Evolutionary conservation across 768 basidiomycete species (phyloP).

Genomic region (Termitomyces eurrhizus): DNA sequence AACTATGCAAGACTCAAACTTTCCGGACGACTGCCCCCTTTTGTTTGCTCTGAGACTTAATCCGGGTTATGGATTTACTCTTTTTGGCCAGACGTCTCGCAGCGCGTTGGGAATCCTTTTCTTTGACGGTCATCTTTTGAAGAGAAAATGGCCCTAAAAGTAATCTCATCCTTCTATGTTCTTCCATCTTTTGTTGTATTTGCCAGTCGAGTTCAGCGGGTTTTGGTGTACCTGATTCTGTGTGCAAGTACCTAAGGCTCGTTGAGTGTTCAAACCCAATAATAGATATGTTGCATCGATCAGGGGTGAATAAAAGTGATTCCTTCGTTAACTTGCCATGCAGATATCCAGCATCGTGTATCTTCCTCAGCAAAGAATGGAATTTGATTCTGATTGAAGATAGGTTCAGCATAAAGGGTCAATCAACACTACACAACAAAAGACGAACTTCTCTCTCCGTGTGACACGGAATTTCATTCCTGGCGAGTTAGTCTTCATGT

Average conservation of each 20-base stretch:
- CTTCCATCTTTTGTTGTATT: not conserved
- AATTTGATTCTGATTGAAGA: not conserved
- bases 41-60: not conserved
- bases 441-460: not conserved
- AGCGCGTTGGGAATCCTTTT: not conserved
- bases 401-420: not conserved
- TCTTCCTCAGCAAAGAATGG: not conserved
- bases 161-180: not conserved
- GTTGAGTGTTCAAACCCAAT: not conserved
- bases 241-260: not conserved
- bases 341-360: slow-evolving; percentile 1
- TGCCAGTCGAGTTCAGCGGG: not conserved
- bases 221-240: not conserved
- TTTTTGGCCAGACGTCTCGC: not conserved
- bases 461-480: not conserved
- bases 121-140: not conserved
- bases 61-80: not conserved
- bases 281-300: not conserved
- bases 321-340: slow-evolving; percentile 3
- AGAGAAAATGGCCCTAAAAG: not conserved
- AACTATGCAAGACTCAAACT: not conserved
- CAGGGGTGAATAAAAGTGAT: not conserved
- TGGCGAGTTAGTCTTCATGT: not conserved
- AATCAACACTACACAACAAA: no score
- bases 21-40: not conserved